Base-by-base conservation (phyloP, 192 early-diverging fungal genomes). In the Backusella liffmaniae region DNA sequence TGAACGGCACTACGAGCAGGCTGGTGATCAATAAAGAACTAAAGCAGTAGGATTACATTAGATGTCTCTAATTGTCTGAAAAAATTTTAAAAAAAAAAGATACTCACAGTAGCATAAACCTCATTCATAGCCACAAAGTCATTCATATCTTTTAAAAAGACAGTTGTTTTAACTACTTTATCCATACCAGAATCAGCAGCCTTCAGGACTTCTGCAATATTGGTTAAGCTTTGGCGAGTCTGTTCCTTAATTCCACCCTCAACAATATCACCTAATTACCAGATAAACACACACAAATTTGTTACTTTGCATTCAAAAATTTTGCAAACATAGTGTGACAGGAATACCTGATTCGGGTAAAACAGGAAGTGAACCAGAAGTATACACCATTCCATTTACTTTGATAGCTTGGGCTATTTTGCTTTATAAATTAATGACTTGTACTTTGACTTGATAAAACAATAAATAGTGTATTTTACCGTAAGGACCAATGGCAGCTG, bases 91-190 rank as follows among this genome's bases (percentile, higher is more conserved):
- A 68, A 3, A 67, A 2, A 69, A 8, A 37, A 15, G 34, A 36
- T 44, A 34, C 56, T 72, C 78, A 92, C 90, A 79, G 91, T 86
- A 51, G 84, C 90, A 73, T 99, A 99, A 46, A 94, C 86, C 76
- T 94, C 91, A 84, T 99, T 99, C 90, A 99, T 95, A 30, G 82
- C 84, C 16, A 80, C 88, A 88, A 97, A 99, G 82, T 97, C 94
- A 84, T 94, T 93, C 88, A 94, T 94, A 79, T 90, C 89, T 83
- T 96, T 93, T 37, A 99, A 79, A 80, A 98, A 99, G 51, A 97
- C 96, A 13, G 96, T 98, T 13, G 96, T 96, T 88, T 99, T 99
- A 81, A 98, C 92, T 9, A 98, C 93, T 67, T 93, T 90, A 69
- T 93, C 86, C 37, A 99, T 88, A 41, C 89, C 89, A 73, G 94